These are phyloP conservation scores for Hemisphaericaspora subhashii DNA, from an alignment of 1,139 yeast species.

Conservation along the genomic window DNA sequence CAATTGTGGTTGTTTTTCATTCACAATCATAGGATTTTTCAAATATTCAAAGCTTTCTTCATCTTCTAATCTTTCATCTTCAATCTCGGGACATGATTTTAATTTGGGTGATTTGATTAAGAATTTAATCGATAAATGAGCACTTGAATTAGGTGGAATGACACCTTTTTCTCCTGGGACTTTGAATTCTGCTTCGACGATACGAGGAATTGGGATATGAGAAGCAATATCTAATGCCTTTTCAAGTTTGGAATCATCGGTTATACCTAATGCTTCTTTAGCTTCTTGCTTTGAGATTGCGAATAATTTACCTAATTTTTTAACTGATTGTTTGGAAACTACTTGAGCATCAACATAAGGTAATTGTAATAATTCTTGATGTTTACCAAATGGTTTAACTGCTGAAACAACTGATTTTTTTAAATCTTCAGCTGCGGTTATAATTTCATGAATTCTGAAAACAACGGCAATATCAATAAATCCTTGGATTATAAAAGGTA, in stretches of 20 bases:
- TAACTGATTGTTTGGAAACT: constrained; percentile 46
- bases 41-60: constrained; percentile 63
- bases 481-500: constrained; percentile 70
- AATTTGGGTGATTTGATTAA: constrained; percentile 70
- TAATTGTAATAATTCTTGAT: constrained; percentile 74
- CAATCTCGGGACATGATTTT: constrained; percentile 55
- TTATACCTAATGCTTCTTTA: constrained; percentile 55
- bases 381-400: constrained; percentile 54
- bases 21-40: constrained; percentile 69
- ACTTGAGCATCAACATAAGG: constrained; percentile 62
- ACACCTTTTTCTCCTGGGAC: constrained; percentile 78
- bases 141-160: constrained; percentile 73
- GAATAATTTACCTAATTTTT: constrained; percentile 67
- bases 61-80: constrained; percentile 35
- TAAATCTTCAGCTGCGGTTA: constrained; percentile 62
- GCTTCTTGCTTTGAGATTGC: constrained; percentile 57
- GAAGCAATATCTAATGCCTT: constrained; percentile 61
- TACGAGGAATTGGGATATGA: constrained; percentile 66
- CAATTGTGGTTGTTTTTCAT: constrained; percentile 63
- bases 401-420: constrained; percentile 80
- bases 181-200: constrained; percentile 70
- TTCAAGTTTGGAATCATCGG: constrained; percentile 43
- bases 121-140: constrained; percentile 75
- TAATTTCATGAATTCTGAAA: constrained; percentile 71
- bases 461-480: constrained; percentile 78